Conservation (phyloP, 163 green algal species). For the Chlamydomonas reinhardtii region DNA sequence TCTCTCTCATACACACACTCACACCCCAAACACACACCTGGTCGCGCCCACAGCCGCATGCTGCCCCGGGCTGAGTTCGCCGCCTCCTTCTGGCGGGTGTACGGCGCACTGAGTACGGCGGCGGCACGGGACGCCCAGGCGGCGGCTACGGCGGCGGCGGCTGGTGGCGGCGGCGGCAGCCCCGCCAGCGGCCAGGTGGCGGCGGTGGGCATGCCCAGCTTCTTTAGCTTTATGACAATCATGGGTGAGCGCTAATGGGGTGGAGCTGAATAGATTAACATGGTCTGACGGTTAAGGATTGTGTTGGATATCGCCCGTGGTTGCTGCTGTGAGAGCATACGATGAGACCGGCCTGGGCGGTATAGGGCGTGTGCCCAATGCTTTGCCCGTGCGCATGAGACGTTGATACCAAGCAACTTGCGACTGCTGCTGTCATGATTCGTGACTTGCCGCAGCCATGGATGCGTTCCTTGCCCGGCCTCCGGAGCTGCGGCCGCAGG, state of each 20-base stretch:
- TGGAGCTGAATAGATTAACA: too few relatives aligned
- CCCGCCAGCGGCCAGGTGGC: not conserved
- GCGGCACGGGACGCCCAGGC: not conserved
- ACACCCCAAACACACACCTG: too few relatives aligned
- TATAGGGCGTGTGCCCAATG: too few relatives aligned
- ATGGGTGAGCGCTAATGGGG: slow-evolving; percentile 82
- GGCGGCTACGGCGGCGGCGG: not conserved
- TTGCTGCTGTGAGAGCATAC: too few relatives aligned
- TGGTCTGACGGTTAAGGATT: too few relatives aligned
- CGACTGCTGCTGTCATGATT: too few relatives aligned
- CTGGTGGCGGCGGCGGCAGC: not conserved
- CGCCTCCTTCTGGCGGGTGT: slow-evolving; percentile 82
- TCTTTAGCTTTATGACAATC: slow-evolving; percentile 97
- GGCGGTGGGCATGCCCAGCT: slow-evolving; percentile 88
- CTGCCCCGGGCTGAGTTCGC: slow-evolving; percentile 79
- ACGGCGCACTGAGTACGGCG: slow-evolving; percentile 72
- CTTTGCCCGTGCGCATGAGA: too few relatives aligned
- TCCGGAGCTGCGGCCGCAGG: slow-evolving; percentile 1
- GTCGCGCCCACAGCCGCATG: slow-evolving; percentile 78
- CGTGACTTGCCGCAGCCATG: not conserved
- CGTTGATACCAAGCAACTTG: too few relatives aligned
- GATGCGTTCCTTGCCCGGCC: slow-evolving; percentile 5
- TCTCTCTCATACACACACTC: not conserved
- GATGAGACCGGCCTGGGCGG: too few relatives aligned
- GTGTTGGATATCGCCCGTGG: too few relatives aligned